Percentiles rank a stretch among this genome's conserved stretches.
These are phyloP conservation scores for Ceratocystis papillata DNA, from an alignment of 2,329 filamentous ascomycete genomes.

Conservation along the genomic window DNA sequence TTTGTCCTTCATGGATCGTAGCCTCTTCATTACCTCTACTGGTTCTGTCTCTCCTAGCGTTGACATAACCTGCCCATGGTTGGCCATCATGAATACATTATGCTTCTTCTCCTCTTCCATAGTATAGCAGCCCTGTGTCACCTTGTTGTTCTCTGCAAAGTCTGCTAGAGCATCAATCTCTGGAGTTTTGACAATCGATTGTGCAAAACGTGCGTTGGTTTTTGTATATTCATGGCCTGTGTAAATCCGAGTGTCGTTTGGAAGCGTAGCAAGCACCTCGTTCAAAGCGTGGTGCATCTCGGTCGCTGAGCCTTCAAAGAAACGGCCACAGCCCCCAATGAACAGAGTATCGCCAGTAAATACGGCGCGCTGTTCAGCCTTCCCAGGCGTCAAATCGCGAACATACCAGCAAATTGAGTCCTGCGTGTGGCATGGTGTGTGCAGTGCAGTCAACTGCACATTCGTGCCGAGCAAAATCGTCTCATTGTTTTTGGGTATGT, in stretches of 20 bases:
- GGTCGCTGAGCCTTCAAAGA: slow-evolving; percentile 81
- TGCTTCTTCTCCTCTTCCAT: slow-evolving; percentile 97
- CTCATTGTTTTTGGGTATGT: slow-evolving; percentile 63
- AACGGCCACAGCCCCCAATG: slow-evolving; percentile 84
- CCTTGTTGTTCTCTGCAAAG: slow-evolving; percentile 66
- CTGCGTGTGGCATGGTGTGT: slow-evolving; percentile 96
- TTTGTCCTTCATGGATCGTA: slow-evolving; percentile 85
- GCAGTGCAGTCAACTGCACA: slow-evolving; percentile 58
- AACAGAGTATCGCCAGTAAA: slow-evolving; percentile 97
- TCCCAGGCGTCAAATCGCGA: slow-evolving; percentile 46
- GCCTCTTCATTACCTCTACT: slow-evolving; percentile 69
- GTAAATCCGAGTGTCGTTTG: slow-evolving; percentile 85
- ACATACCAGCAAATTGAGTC: slow-evolving; percentile 95
- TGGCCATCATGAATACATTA: slow-evolving; percentile 91
- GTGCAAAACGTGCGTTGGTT: slow-evolving; percentile 78
- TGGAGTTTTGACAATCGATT: slow-evolving; percentile 63
- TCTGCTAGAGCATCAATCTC: slow-evolving; percentile 64
- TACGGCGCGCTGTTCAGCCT: slow-evolving; percentile 47
- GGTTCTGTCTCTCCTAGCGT: slow-evolving; percentile 71
- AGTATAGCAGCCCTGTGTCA: slow-evolving; percentile 92
- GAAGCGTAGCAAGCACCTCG: slow-evolving; percentile 65
- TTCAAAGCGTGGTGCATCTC: slow-evolving; percentile 95
- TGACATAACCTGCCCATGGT: slow-evolving; percentile 73
- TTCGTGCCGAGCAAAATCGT: slow-evolving; percentile 65
- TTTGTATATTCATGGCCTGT: slow-evolving; percentile 98